phyloP scores from a whole-genome alignment of 208 protist genomes.

The Trypanosoma brucei region DNA sequence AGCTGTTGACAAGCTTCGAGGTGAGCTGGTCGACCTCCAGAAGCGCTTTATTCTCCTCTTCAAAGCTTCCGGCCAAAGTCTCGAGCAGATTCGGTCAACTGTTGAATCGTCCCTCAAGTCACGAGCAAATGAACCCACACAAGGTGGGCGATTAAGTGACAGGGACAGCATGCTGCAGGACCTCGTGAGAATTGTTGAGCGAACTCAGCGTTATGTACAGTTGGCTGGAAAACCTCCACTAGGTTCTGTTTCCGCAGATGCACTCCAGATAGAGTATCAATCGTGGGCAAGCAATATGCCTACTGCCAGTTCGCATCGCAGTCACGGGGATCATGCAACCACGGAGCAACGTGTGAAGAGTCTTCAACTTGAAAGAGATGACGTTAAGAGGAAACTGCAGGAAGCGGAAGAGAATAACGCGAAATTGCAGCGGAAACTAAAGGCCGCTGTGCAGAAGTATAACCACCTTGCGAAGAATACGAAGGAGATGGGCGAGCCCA shows the following conservation, averaged over 20 bases:
- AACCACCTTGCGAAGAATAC: neutral
- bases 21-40: conserved; percentile 8
- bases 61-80: conserved; percentile 1
- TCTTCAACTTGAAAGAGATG: conserved; percentile 12
- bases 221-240: conserved; percentile 1
- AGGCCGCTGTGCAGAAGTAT: neutral
- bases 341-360: conserved; percentile 10
- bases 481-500: neutral
- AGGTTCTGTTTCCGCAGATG: neutral
- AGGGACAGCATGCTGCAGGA: conserved; percentile 1
- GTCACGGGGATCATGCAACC: neutral
- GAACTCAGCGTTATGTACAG: conserved; percentile 10
- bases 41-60: conserved; percentile 1
- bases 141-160: neutral
- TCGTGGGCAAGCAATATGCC: neutral
- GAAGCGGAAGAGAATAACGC: conserved; percentile 6
- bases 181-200: conserved; percentile 1
- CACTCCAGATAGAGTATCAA: neutral
- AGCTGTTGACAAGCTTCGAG: neutral
- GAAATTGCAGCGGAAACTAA: conserved; percentile 10
- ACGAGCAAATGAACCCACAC: neutral
- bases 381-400: conserved; percentile 1
- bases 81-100: conserved; percentile 11
- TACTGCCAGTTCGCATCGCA: neutral
- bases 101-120: conserved; percentile 3